Evolutionary conservation across 2,329 filamentous ascomycete species (phyloP).

Genomic region (Curvularia verruculosa): DNA sequence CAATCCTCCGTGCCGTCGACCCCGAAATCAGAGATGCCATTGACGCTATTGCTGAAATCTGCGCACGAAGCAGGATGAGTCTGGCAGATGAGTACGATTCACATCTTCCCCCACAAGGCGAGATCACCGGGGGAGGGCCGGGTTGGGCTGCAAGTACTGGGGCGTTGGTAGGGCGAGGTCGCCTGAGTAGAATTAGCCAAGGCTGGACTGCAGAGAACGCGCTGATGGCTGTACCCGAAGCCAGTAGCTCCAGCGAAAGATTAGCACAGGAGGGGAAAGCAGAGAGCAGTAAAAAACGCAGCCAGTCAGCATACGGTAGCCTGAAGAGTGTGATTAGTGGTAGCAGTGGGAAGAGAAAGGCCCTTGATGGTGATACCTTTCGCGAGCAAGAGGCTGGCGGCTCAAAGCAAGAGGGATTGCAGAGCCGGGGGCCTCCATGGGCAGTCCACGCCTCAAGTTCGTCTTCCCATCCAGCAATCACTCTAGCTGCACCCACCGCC

Average conservation of each 20-base stretch:
- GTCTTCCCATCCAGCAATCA: slow-evolving; percentile 41
- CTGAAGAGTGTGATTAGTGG: slow-evolving; percentile 49
- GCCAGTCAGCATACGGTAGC: slow-evolving; percentile 47
- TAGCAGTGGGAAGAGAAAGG: slow-evolving; percentile 38
- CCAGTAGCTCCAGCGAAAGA: slow-evolving; percentile 54
- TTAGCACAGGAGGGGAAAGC: slow-evolving; percentile 40
- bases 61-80: slow-evolving; percentile 65
- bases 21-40: slow-evolving; percentile 64
- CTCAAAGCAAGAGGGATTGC: slow-evolving; percentile 15
- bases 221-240: slow-evolving; percentile 56
- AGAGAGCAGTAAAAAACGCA: slow-evolving; percentile 37
- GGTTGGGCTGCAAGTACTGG: slow-evolving; percentile 40
- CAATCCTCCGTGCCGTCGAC: slow-evolving; percentile 62
- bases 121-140: slow-evolving; percentile 52
- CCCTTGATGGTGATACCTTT: slow-evolving; percentile 29
- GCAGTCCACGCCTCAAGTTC: slow-evolving; percentile 34
- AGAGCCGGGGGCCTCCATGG: slow-evolving; percentile 35
- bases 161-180: slow-evolving; percentile 38
- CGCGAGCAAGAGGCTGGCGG: slow-evolving; percentile 25
- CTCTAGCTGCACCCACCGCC: slow-evolving; percentile 39
- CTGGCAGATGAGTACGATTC: slow-evolving; percentile 67
- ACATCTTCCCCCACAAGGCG: slow-evolving; percentile 66
- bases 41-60: slow-evolving; percentile 68
- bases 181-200: slow-evolving; percentile 39
- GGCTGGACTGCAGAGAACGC: slow-evolving; percentile 49